phyloP scores from a whole-genome alignment of 768 basidiomycete genomes.

The Pisolithus albus region DNA sequence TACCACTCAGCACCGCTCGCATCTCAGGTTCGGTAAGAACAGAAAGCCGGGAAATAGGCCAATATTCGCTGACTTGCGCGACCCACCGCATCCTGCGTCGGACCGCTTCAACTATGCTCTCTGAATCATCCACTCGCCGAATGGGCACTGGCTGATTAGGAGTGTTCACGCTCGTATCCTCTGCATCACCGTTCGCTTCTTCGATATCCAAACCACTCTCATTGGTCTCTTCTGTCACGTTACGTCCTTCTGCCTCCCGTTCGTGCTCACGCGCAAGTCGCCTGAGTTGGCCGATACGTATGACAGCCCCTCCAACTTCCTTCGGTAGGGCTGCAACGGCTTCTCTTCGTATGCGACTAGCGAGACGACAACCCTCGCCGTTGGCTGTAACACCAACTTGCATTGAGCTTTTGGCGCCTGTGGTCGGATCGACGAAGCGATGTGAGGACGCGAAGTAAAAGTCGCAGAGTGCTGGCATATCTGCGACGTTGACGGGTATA shows the following conservation, averaged over 20 bases:
- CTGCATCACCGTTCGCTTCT: slow-evolving; percentile 39
- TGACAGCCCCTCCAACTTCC: slow-evolving; percentile 68
- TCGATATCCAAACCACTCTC: slow-evolving; percentile 10
- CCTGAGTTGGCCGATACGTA: slow-evolving; percentile 66
- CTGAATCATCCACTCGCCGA: slow-evolving; percentile 26
- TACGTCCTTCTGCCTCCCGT: slow-evolving; percentile 1
- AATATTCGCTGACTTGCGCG: slow-evolving; percentile 94
- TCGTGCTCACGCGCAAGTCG: slow-evolving; percentile 37
- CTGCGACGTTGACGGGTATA: slow-evolving; percentile 81
- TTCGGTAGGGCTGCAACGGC: slow-evolving; percentile 69
- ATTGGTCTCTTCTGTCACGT: slow-evolving; percentile 10
- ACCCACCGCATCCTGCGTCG: slow-evolving; percentile 85
- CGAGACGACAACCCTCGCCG: slow-evolving; percentile 83
- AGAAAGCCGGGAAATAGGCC: slow-evolving; percentile 76
- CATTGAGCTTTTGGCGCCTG: slow-evolving; percentile 42
- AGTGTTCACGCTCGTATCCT: slow-evolving; percentile 48
- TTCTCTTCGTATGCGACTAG: slow-evolving; percentile 72
- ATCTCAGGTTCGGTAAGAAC: slow-evolving; percentile 63
- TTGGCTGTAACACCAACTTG: slow-evolving; percentile 88
- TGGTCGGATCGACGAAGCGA: slow-evolving; percentile 55
- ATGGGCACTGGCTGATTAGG: slow-evolving; percentile 68
- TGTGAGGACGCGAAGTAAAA: slow-evolving; percentile 85
- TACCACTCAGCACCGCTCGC: slow-evolving; percentile 49
- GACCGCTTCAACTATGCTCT: slow-evolving; percentile 40
- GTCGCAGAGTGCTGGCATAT: slow-evolving; percentile 81